These are phyloP conservation scores for Stentor roeselii DNA, from an alignment of 73 alveolate genomes.

Conservation along the genomic window DNA sequence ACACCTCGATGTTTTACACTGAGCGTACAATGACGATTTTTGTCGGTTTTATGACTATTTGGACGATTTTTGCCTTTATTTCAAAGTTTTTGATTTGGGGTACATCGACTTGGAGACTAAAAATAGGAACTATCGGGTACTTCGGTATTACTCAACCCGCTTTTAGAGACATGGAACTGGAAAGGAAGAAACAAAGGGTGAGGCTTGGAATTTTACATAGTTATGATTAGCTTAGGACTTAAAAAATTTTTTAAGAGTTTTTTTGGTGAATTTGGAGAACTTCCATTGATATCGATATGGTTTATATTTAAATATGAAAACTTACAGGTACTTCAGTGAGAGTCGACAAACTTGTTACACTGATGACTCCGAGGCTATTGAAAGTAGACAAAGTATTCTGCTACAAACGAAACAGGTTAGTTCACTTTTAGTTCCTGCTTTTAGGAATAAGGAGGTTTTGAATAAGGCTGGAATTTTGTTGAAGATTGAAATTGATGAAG, in stretches of 20 bases:
- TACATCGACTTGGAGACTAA: neutral
- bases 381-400: neutral
- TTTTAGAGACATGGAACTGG: constrained; percentile 20
- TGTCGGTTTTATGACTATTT: too few species aligned
- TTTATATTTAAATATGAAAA: neutral
- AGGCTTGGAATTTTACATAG: neutral
- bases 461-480: too few species aligned
- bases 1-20: neutral
- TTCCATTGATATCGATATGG: too few species aligned
- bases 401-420: too few species aligned
- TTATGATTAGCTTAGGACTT: constrained; percentile 18
- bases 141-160: constrained; percentile 17
- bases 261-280: too few species aligned
- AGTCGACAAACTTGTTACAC: neutral
- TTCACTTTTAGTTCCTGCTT: too few species aligned
- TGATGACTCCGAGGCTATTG: neutral
- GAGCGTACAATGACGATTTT: neutral
- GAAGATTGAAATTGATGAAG: too few species aligned
- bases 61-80: neutral
- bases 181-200: neutral
- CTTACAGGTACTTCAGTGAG: neutral
- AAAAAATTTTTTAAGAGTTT: too few species aligned
- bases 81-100: neutral
- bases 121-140: neutral
- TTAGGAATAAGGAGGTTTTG: too few species aligned